Percentiles rank a stretch among this genome's conserved stretches.
Evolutionary conservation across 1,139 yeast species (phyloP).

Genomic region (Nakaseomyces glabratus): DNA sequence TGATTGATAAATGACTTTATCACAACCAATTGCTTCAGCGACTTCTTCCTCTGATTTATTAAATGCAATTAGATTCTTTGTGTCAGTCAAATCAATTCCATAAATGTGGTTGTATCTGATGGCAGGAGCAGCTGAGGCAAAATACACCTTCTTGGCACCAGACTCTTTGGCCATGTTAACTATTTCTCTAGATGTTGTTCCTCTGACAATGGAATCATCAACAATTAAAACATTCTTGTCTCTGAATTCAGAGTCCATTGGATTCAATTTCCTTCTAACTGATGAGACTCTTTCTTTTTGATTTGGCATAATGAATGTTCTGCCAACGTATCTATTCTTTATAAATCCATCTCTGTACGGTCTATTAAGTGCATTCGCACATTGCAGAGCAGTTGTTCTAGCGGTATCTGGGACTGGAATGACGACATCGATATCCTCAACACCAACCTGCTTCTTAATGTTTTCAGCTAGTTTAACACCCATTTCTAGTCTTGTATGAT

Average conservation of each 20-base stretch:
- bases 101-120: conserved; percentile 91
- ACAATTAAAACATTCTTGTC: conserved; percentile 84
- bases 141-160: conserved; percentile 85
- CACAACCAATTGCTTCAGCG: conserved; percentile 80
- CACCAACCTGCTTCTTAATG: conserved; percentile 42
- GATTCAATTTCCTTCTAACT: conserved; percentile 88
- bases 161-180: conserved; percentile 97
- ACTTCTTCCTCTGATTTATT: conserved; percentile 65
- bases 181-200: conserved; percentile 93
- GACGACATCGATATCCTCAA: conserved; percentile 77
- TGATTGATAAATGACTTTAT: conserved; percentile 79
- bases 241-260: conserved; percentile 88
- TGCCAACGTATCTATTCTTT: conserved; percentile 91
- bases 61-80: conserved; percentile 87
- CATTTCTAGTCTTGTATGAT: conserved; percentile 88
- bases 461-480: conserved; percentile 80
- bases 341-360: conserved; percentile 97
- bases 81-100: conserved; percentile 95
- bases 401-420: conserved; percentile 98
- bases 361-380: conserved; percentile 69
- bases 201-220: conserved; percentile 95
- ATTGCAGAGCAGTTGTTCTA: conserved; percentile 86
- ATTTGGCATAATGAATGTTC: conserved; percentile 98
- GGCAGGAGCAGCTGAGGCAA: conserved; percentile 97
- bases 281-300: conserved; percentile 90